Evolutionary conservation across 2,329 filamentous ascomycete genomes (phyloP), one percentile per base, ranked within the genome.

Genomic region (Neopestalotiopsis rosae): DNA sequence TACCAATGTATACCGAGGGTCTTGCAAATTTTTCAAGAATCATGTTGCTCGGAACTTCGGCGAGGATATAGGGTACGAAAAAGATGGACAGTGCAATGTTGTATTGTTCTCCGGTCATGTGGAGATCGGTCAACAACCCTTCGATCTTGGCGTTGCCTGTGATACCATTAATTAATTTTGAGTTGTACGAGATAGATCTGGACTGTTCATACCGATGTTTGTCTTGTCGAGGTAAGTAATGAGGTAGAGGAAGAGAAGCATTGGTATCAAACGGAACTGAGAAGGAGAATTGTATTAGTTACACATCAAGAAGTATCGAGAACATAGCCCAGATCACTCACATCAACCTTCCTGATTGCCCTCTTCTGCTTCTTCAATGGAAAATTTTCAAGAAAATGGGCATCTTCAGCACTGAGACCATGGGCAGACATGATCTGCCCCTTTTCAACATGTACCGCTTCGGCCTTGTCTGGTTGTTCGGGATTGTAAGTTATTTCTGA

Each of bases 1-100:
- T 67, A 40, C 79, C 77, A 69, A 86, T 81, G 72, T 85, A 86
- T 12, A 81, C 72, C 1, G 81, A 82, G 0, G 84, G 84, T 30
- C 79, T 79, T 57, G 83, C 79, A 66, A 81, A 79, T 69, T 74
- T 75, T 69, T 74, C 77, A 9, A 84, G 76, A 1, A 83, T 66
- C 74, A 82, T 79, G 68, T 83, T 83, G 65, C 79, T 82, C 0
- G 80, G 81, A 0, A 82, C 76, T 66, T 84, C 79, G 61, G 71
- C 71, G 17, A 74, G 67, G 30, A 77, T 71, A 42, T 76, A 78
- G 1, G 75, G 72, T 17, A 79, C 70, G 67, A 77, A 77, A 61
- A 79, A 75, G 24, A 78, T 73, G 6, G 73, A 74, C 17, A 77
- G 64, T 13, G 72, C 73, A 52, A 75, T 74, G 65, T 72, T 74